These are phyloP conservation scores for Apiospora pterosperma DNA, from an alignment of 2,329 filamentous ascomycete species.

Conservation along the genomic window DNA sequence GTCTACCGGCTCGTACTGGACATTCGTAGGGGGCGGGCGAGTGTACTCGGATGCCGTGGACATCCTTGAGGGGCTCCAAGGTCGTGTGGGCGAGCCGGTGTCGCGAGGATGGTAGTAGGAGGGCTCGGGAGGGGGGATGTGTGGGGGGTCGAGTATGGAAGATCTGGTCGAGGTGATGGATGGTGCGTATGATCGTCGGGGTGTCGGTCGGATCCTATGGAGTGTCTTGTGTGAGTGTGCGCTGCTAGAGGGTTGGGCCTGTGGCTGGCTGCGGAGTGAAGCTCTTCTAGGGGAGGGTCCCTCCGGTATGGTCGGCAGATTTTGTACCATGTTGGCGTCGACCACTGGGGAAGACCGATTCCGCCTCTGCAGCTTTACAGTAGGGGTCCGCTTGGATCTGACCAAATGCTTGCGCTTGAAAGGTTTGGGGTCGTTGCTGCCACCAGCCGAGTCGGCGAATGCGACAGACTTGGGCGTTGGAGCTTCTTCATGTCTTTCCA, in stretches of 20 bases:
- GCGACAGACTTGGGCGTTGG: conserved; percentile 19
- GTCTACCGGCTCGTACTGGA: conserved; percentile 81
- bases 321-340: conserved; percentile 31
- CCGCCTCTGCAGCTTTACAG: conserved; percentile 52
- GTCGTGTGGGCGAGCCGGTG: conserved; percentile 50
- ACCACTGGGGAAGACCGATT: conserved; percentile 22
- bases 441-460: conserved; percentile 6
- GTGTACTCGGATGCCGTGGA: conserved; percentile 58
- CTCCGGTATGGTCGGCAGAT: conserved; percentile 49
- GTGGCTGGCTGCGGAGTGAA: conserved; percentile 27
- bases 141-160: conserved; percentile 55
- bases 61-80: conserved; percentile 54
- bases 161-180: conserved; percentile 46
- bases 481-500: conserved; percentile 36
- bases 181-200: conserved; percentile 48
- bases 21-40: conserved; percentile 66
- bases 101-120: conserved; percentile 57
- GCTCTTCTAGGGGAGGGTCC: conserved; percentile 43
- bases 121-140: conserved; percentile 60
- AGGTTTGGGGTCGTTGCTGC: conserved; percentile 8
- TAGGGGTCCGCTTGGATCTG: conserved; percentile 22
- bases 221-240: conserved; percentile 37
- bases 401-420: conserved; percentile 19
- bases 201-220: conserved; percentile 41
- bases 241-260: conserved; percentile 17